These are phyloP conservation scores for Kluyveromyces nonfermentans DNA, from an alignment of 805 yeast species.

Conservation along the genomic window DNA sequence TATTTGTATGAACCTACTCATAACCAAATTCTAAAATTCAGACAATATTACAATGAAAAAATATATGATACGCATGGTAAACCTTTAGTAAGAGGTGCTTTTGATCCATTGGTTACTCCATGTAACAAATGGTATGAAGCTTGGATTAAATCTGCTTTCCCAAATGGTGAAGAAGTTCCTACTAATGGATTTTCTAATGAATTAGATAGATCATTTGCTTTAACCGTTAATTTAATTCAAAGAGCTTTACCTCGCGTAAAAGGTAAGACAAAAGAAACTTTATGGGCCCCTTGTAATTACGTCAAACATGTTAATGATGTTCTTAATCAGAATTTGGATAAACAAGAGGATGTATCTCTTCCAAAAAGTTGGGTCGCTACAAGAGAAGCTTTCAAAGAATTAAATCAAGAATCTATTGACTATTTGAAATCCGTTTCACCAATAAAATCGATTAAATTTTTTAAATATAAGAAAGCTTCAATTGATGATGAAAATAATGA, in stretches of 20 bases:
- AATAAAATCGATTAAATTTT: neutral
- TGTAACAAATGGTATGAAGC: slow-evolving; percentile 45
- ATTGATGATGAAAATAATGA: neutral
- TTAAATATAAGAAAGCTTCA: neutral
- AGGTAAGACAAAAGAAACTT: slow-evolving; percentile 19
- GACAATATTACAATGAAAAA: slow-evolving; percentile 41
- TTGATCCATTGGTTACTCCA: slow-evolving; percentile 57
- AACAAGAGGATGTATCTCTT: slow-evolving; percentile 31
- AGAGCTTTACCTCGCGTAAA: slow-evolving; percentile 31
- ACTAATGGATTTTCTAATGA: slow-evolving; percentile 45
- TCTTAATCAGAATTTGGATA: slow-evolving; percentile 33
- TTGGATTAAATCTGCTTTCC: slow-evolving; percentile 36
- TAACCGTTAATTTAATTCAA: slow-evolving; percentile 32
- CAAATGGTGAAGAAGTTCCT: slow-evolving; percentile 35
- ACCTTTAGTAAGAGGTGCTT: slow-evolving; percentile 49
- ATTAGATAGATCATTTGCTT: slow-evolving; percentile 40
- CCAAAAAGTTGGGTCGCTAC: slow-evolving; percentile 27
- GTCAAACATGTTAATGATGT: slow-evolving; percentile 30
- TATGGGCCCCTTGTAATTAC: slow-evolving; percentile 30
- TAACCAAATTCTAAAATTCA: slow-evolving; percentile 37
- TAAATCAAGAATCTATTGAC: slow-evolving; percentile 27
- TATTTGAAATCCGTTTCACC: slow-evolving; percentile 4
- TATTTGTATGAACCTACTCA: slow-evolving; percentile 41
- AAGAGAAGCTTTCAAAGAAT: slow-evolving; percentile 23
- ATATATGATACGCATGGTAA: slow-evolving; percentile 51